Base-by-base conservation (phyloP, 257 asterid species). In the Mitragyna speciosa region DNA sequence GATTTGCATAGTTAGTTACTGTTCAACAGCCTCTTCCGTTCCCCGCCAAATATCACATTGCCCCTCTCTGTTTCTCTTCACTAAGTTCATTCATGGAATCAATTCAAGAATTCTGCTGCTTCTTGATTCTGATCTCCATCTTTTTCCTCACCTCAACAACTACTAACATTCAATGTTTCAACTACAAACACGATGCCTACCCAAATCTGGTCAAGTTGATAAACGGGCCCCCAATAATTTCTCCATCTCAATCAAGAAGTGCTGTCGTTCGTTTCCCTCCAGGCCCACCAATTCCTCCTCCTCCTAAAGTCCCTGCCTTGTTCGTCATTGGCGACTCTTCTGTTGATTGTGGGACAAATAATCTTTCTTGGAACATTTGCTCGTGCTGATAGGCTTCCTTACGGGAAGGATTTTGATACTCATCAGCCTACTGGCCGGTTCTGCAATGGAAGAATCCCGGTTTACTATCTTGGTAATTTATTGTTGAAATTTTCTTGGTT, bases 271-370 rank as follows among this genome's bases (percentile, higher is more conserved):
- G 45, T 45, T 2, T 85, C 59, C 81, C 80, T 4, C n/a, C 74
- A 43, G 61, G 80, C 7, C 64, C 73, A 14, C 43, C 59, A 8
- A 41, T 70, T 80, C 52, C 87, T 49, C 41, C 79, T 31, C 78
- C 90, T 36, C 39, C 39, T 36, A 36, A 78, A 22, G 93, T 83
- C 49, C 97, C 96, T 2, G 99, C 98, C 11, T 59, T 96, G 83
- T 96, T 96, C 70, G 94, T 96, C 2, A 90, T 96, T 43, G 98
- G 98, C 11, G 98, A 95, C 83, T 93, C 99, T 45, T 89, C 97
- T 4, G 99, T 91, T n/a, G 99, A 95, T 78, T 87, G 93, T 80
- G 97, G 99, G 11, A 95, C 96, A 66, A 93, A 93, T 70, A 95
- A 93, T n/a, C 82, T 90, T 89, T 81, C 96, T 95, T 28, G 94